These are phyloP conservation scores for Nicotiana knightiana DNA, from an alignment of 257 asterid genomes.

Conservation along the genomic window DNA sequence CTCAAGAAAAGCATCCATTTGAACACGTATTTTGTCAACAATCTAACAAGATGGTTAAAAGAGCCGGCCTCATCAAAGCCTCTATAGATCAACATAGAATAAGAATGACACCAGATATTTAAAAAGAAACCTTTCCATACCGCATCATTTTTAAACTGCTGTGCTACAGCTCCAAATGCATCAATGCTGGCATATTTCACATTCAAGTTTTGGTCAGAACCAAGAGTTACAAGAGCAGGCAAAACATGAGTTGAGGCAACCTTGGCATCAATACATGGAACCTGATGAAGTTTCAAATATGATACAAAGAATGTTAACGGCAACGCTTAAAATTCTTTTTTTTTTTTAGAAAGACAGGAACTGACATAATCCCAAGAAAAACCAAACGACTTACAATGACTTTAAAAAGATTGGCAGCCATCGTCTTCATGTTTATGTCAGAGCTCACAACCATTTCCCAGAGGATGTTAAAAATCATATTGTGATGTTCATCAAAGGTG, in stretches of 20 bases:
- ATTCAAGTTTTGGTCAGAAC: constrained; percentile 90
- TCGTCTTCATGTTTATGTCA: constrained; percentile 55
- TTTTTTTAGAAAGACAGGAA: too few species aligned
- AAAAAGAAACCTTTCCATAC: constrained; percentile 29
- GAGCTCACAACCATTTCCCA: constrained; percentile 97
- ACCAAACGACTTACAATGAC: constrained; percentile 58
- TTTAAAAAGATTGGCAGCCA: constrained; percentile 80
- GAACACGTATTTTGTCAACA: constrained; percentile 93
- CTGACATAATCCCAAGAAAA: neutral
- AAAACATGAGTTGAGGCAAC: constrained; percentile 80
- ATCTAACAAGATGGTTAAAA: constrained; percentile 41
- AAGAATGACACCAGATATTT: neutral
- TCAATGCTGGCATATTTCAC: constrained; percentile 93
- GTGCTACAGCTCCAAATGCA: constrained; percentile 96
- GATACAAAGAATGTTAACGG: neutral
- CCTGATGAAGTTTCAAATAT: constrained; percentile 34
- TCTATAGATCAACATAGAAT: neutral
- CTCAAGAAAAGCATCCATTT: constrained; percentile 99
- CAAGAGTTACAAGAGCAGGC: constrained; percentile 98
- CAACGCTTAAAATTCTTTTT: neutral
- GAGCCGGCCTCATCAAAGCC: constrained; percentile 20
- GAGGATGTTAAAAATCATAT: constrained; percentile 67
- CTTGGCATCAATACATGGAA: constrained; percentile 79
- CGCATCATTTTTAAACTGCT: constrained; percentile 81
- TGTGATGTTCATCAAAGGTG: constrained; percentile 74